Evolutionary conservation across 139 green algal genomes (phyloP), one percentile per base, ranked within the genome.

Genomic region (Raphidocelis subcapitata): DNA sequence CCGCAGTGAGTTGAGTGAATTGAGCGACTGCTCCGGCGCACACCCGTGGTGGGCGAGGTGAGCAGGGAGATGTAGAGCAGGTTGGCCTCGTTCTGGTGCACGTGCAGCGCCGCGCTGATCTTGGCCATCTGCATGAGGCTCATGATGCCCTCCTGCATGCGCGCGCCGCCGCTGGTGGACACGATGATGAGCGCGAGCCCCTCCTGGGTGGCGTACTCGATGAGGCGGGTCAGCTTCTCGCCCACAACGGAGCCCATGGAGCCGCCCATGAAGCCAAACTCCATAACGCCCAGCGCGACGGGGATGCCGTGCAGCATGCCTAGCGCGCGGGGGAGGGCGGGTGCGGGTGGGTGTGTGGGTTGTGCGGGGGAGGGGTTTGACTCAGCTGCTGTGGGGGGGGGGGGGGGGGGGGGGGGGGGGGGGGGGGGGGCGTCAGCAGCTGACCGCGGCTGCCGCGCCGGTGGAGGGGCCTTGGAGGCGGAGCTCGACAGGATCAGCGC

Each of bases 211-310:
- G 86, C 86, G 77, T 90, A 91, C 73, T 91, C 87, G 61, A 94
- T 90, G 55, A 92, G 71, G 47, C 84, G 80, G 18, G 86, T 92
- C 49, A 93, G 85, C 82, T 94, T 93, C 84, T 92, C 86, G 3
- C 88, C 88, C 67, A 93, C 87, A 62, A 92, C 87, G 33, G 67
- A 83, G 47, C 87, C 87, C 87, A 92, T 92, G 62, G 65, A 84
- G 69, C 87, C 87, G n/a, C 85, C 87, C 87, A 92, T 93, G 87
- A 88, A 92, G 67, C 69, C 65, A 73, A 91, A 93, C 54, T 93
- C 83, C 86, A 91, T 90, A 24, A 91, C 84, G 28, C 81, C 88
- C 62, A 93, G 70, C 33, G 86, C 88, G 21, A 93, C 73, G 49
- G 86, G 88, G 70, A 92, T 92, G 65, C 86, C 88, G 67, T 93